Evolutionary conservation across 345 rosid species (phyloP).

Genomic region (Isatis tinctoria): DNA sequence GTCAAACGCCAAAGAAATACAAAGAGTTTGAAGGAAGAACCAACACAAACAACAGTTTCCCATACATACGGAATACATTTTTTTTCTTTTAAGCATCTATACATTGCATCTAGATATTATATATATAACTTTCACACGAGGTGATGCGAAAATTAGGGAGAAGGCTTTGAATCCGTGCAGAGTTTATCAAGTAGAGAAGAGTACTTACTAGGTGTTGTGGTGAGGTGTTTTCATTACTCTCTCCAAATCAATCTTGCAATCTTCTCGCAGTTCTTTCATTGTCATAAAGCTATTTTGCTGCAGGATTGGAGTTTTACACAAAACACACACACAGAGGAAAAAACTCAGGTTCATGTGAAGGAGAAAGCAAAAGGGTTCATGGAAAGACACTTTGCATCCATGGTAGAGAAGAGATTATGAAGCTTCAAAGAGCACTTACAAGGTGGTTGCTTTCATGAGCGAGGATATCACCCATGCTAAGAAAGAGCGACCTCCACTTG

Average conservation of each 20-base stretch:
- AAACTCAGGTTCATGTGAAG: background rate
- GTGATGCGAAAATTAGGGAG: background rate
- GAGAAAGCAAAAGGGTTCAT: background rate
- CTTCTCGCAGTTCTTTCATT: constrained; percentile 64
- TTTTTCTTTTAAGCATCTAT: background rate
- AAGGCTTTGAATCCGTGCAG: constrained; percentile 18
- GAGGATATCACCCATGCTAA: constrained; percentile 66
- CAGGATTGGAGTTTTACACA: background rate
- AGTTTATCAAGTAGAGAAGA: constrained; percentile 10
- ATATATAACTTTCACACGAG: background rate
- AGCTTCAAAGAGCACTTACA: constrained; percentile 44
- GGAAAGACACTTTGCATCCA: background rate
- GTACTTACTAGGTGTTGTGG: constrained; percentile 30
- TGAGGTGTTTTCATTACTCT: constrained; percentile 44
- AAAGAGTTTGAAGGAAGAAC: background rate
- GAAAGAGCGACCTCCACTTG: constrained; percentile 85
- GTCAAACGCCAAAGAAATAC: background rate
- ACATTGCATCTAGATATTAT: constrained; percentile 13
- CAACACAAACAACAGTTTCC: background rate
- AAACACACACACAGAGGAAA: background rate
- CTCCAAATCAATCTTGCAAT: constrained; percentile 70
- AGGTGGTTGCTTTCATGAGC: constrained; percentile 61
- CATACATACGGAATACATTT: background rate
- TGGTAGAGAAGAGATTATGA: background rate
- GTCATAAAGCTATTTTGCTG: constrained; percentile 57